Conservation (phyloP, 345 rosid genomes). For the Eucalyptus erythrocorys region DNA sequence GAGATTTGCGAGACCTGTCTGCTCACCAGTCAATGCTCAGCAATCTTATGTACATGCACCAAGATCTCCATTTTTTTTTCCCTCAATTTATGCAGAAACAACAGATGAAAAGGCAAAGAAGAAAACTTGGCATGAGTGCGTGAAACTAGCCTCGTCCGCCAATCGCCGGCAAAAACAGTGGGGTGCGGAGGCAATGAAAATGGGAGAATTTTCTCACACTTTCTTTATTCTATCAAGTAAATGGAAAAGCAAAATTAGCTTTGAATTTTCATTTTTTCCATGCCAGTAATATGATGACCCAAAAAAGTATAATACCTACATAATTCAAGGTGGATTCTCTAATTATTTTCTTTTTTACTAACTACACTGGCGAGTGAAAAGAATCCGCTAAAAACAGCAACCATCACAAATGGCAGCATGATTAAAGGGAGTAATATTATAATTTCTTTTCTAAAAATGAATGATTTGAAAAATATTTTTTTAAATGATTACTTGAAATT, state of each 20-base stretch:
- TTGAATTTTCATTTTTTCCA: not conserved
- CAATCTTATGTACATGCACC: not conserved
- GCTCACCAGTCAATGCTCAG: not conserved
- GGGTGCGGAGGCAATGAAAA: not conserved
- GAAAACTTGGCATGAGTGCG: not conserved
- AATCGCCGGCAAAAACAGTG: rapidly evolving
- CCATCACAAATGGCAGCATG: not conserved
- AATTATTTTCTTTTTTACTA: not conserved
- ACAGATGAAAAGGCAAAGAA: not conserved
- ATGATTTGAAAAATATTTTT: not conserved
- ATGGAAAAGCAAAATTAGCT: not conserved
- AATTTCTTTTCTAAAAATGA: rapidly evolving
- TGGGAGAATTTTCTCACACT: no score
- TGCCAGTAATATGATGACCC: not conserved
- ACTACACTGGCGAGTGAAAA: not conserved
- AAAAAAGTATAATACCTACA: rapidly evolving
- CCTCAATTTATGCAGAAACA: not conserved
- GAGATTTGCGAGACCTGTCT: not conserved
- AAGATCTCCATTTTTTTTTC: not conserved
- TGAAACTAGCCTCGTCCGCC: not conserved
- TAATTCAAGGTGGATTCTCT: not conserved
- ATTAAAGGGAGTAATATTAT: no score
- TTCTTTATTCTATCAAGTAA: no score
- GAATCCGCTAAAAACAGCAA: not conserved
- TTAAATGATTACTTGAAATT: not conserved